Conservation (phyloP, 2,329 filamentous ascomycete species). For the Calonectria pauciramosa region DNA sequence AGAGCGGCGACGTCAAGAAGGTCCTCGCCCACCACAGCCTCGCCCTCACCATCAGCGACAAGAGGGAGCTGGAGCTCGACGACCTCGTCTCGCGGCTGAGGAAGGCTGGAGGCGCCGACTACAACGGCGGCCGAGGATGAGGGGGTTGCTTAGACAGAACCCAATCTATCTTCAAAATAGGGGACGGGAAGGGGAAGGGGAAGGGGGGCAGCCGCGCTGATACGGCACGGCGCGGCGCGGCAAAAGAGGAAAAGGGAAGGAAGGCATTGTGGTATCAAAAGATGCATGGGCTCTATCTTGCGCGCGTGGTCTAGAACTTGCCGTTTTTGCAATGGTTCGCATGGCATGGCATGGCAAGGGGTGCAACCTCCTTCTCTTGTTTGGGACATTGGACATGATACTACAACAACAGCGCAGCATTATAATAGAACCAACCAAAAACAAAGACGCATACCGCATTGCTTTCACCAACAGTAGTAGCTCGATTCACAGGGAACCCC, state of each 20-base stretch:
- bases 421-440: constrained; percentile 1
- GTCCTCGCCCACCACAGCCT: constrained; percentile 76
- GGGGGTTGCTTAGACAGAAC: too few relatives aligned
- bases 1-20: constrained; percentile 75
- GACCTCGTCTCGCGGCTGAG: constrained; percentile 73
- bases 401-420: not conserved
- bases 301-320: constrained; percentile 5
- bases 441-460: not conserved
- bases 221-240: constrained; percentile 4
- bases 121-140: constrained; percentile 74
- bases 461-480: not conserved
- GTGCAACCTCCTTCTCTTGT: constrained; percentile 1
- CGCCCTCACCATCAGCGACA: constrained; percentile 72
- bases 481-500: not conserved
- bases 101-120: constrained; percentile 78
- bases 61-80: constrained; percentile 70
- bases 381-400: constrained; percentile 16
- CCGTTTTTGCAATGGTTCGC: not conserved
- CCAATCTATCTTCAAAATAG: not conserved
- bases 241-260: not conserved
- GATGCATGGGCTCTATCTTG: not conserved
- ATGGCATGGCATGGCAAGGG: not conserved
- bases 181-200: not conserved
- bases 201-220: not conserved
- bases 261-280: not conserved